Conservation (phyloP, 1,284 basidiomycete genomes). For the Leccinum insolens region DNA sequence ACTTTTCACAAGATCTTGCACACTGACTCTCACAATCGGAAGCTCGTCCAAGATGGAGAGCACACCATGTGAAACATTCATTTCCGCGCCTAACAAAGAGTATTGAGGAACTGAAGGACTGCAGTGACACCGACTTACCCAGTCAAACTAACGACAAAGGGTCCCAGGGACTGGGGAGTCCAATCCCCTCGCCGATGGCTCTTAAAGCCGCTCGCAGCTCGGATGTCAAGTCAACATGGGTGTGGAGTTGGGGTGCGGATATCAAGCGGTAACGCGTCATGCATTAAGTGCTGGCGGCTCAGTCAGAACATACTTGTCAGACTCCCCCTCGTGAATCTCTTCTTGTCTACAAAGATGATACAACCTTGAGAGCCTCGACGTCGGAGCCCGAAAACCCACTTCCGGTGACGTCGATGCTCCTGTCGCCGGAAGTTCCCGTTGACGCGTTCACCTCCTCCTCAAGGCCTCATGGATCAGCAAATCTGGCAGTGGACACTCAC, state of each 20-base stretch:
- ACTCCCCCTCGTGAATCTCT: too few species aligned
- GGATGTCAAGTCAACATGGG: constrained; percentile 60
- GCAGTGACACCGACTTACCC: constrained; percentile 51
- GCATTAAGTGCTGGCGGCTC: too few species aligned
- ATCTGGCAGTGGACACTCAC: constrained; percentile 65
- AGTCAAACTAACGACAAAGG: constrained; percentile 81
- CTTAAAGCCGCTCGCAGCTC: constrained; percentile 58
- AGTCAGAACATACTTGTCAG: too few species aligned
- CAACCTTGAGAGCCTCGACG: too few species aligned
- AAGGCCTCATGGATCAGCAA: constrained; percentile 18
- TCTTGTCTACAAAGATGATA: too few species aligned
- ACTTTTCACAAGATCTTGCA: constrained; percentile 57
- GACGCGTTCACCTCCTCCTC: not conserved
- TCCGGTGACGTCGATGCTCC: too few species aligned
- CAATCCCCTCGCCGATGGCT: constrained; percentile 62
- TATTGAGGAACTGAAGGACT: constrained; percentile 1
- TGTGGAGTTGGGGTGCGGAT: constrained; percentile 72
- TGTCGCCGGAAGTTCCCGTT: not conserved
- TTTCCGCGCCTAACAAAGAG: constrained; percentile 58
- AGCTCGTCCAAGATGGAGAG: constrained; percentile 73
- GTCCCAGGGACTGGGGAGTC: constrained; percentile 66
- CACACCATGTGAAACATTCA: constrained; percentile 76
- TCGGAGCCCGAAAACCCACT: too few species aligned
- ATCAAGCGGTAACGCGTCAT: too few species aligned
- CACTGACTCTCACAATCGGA: constrained; percentile 61